Evolutionary conservation across 441 rosid genomes (phyloP).

Genomic region (Aquilaria agallochum): DNA sequence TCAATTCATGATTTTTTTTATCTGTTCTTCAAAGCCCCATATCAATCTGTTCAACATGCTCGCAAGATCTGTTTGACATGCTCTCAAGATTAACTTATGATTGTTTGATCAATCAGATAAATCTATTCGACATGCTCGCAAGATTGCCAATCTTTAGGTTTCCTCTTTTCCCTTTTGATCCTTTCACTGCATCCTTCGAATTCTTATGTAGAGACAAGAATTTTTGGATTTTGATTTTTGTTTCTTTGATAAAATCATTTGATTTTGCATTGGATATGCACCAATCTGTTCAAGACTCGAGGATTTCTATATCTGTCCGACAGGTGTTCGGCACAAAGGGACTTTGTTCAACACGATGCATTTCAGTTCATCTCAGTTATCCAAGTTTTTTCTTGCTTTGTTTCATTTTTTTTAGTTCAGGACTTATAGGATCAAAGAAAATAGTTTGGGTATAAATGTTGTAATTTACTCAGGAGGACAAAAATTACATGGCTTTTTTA

Average conservation of each 20-base stretch:
- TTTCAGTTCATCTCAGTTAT: not conserved
- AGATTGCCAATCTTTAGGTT: slow-evolving; percentile 59
- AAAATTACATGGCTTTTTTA: too few relatives aligned
- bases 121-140: too few relatives aligned
- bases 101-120: too few relatives aligned
- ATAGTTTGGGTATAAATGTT: too few relatives aligned
- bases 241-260: not conserved
- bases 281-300: slow-evolving; percentile 76
- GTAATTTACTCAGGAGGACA: too few relatives aligned
- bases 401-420: not conserved
- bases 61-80: too few relatives aligned
- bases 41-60: too few relatives aligned
- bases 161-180: not conserved
- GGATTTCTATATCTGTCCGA: slow-evolving; percentile 68
- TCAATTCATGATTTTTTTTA: not conserved
- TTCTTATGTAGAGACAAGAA: too few relatives aligned
- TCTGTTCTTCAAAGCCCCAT: not conserved
- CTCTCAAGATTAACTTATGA: too few relatives aligned
- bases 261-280: slow-evolving; percentile 53
- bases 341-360: too few relatives aligned
- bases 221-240: not conserved
- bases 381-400: not conserved
- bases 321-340: slow-evolving; percentile 49
- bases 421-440: slow-evolving; percentile 35
- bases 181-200: not conserved